These are phyloP conservation scores for Maudiozyma bulderi DNA, from an alignment of 805 yeast genomes.

Conservation along the genomic window DNA sequence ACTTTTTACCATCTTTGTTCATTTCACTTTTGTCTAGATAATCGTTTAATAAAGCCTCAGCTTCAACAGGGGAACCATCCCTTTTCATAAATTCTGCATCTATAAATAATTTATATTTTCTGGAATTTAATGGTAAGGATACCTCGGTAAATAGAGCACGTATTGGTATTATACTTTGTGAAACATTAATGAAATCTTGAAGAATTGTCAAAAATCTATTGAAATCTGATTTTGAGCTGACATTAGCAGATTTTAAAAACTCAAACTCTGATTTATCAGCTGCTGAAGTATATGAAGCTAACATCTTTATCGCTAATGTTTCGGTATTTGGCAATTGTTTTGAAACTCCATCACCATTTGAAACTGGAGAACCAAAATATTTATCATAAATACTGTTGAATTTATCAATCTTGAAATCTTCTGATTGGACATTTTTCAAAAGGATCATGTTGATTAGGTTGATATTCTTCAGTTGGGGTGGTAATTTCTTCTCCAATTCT, in stretches of 20 bases:
- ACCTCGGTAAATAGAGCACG: slow-evolving; percentile 16
- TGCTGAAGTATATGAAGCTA: slow-evolving; percentile 11
- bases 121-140: slow-evolving; percentile 12
- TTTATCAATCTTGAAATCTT: slow-evolving; percentile 4
- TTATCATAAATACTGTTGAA: slow-evolving; percentile 13
- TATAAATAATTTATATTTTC: slow-evolving; percentile 17
- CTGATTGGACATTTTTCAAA: slow-evolving; percentile 9
- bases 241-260: slow-evolving; percentile 15
- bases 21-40: slow-evolving; percentile 9
- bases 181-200: slow-evolving; percentile 14
- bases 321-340: slow-evolving; percentile 11
- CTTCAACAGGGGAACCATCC: slow-evolving; percentile 13
- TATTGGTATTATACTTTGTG: slow-evolving; percentile 15
- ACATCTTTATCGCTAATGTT: slow-evolving; percentile 17
- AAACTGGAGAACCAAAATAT: slow-evolving; percentile 7
- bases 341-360: neutral
- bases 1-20: neutral
- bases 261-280: slow-evolving; percentile 10
- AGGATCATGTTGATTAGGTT: slow-evolving; percentile 19
- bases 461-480: slow-evolving; percentile 11
- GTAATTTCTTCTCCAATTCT: slow-evolving; percentile 10
- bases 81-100: slow-evolving; percentile 18
- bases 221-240: slow-evolving; percentile 6
- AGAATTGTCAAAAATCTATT: slow-evolving; percentile 10
- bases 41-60: slow-evolving; percentile 19